Evolutionary conservation across 139 green algal genomes (phyloP), one percentile per base, ranked within the genome.

Genomic region (Asterochloris erici): DNA sequence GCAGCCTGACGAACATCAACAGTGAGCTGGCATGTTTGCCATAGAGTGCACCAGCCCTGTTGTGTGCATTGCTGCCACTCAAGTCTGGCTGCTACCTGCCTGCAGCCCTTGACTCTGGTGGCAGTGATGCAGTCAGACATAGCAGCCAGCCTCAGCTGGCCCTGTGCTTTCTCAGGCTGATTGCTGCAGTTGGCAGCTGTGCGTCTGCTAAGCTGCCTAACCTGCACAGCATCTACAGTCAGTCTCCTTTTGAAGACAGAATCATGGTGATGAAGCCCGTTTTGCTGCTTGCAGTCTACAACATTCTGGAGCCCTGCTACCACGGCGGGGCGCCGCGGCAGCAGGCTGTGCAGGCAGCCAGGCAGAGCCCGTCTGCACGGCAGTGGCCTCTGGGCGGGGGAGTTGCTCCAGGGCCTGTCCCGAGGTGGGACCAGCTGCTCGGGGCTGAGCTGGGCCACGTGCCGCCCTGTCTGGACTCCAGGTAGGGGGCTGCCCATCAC

Each of bases 291-390:
- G 38, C 38, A 54, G 70, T 95, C 0, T 95, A 95, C 70, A 86
- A 94, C 84, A 85, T 94, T 11, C 87, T 95, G 47, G 75, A 89
- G 74, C 47, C 83, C 0, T 93, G 90, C 77, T 91, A 88, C 86
- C 88, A 91, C 79, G 68, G 47, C 9, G 68, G 64, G 73, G 68
- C 28, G 79, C 77, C 76, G 74, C 68, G 78, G 74, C 38, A 89
- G 28, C 29, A 79, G 83, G 68, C 77, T 73, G 62, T 73, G 73
- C 64, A 81, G 77, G 76, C 75, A 26, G 29, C 68, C 66, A 73
- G 29, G 24, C 73, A 87, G 83, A 78, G 29, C 62, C 74, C 38
- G 63, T 2, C 62, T 24, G 24, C 76, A 47, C 23, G 63, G 74
- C 38, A 47, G 14, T 94, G 89, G 91, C 91, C 91, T 14, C 54